Evolutionary conservation across 495 filamentous ascomycete genomes (phyloP).

Genomic region (Tuber aestivum): DNA sequence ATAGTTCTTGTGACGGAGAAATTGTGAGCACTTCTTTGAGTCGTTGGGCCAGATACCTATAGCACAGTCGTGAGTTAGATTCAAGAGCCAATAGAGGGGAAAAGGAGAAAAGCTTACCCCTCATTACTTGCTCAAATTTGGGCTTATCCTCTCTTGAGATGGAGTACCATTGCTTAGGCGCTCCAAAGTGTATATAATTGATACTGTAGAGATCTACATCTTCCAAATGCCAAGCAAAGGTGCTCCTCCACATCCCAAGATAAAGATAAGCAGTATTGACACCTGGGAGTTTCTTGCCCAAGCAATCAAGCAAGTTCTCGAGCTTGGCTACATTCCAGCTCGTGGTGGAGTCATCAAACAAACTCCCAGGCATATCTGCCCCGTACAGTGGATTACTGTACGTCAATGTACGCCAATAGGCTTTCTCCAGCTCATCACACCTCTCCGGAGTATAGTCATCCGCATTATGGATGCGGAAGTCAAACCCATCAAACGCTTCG

Average conservation of each 20-base stretch:
- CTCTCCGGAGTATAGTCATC: slow-evolving; percentile 81
- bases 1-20: slow-evolving; percentile 95
- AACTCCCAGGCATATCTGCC: slow-evolving; percentile 89
- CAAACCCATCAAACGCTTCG: slow-evolving; percentile 71
- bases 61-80: slow-evolving; percentile 12
- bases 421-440: slow-evolving; percentile 85
- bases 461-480: slow-evolving; percentile 76
- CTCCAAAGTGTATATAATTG: slow-evolving; percentile 98
- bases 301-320: slow-evolving; percentile 84
- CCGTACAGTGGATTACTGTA: slow-evolving; percentile 93
- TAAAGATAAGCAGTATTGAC: slow-evolving; percentile 99
- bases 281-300: slow-evolving; percentile 90
- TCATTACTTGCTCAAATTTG: slow-evolving; percentile 91
- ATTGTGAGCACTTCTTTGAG: slow-evolving; percentile 94
- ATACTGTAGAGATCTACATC: slow-evolving; percentile 99
- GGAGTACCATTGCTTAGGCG: slow-evolving; percentile 99
- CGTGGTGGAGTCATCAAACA: slow-evolving; percentile 84
- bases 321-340: slow-evolving; percentile 93
- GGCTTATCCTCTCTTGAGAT: slow-evolving; percentile 95
- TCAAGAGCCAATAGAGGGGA: neutral
- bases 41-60: slow-evolving; percentile 80
- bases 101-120: slow-evolving; percentile 49
- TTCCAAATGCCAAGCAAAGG: slow-evolving; percentile 97
- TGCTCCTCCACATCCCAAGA: slow-evolving; percentile 98
- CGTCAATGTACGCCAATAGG: slow-evolving; percentile 93